Conservation (phyloP, 108 stramenopile genomes). For the Schizochytrium sp. region DNA sequence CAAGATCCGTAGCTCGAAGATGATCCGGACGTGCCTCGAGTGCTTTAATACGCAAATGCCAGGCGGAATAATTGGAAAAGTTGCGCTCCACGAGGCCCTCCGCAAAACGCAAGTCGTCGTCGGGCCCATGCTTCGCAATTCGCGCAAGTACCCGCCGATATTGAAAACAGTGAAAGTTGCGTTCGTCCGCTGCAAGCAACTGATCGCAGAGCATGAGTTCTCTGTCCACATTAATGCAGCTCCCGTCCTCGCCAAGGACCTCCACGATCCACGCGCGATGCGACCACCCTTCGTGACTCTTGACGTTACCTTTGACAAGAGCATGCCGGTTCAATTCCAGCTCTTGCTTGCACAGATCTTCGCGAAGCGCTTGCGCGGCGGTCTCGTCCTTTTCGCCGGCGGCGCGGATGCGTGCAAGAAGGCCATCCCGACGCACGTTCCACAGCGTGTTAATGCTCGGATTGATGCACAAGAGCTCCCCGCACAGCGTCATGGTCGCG, state of each 20-base stretch:
- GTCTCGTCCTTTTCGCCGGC: background rate
- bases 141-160: constrained; percentile 76
- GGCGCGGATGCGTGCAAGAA: constrained; percentile 36
- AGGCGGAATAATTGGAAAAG: constrained; percentile 94
- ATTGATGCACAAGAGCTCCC: constrained; percentile 74
- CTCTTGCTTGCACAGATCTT: constrained; percentile 18
- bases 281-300: constrained; percentile 92
- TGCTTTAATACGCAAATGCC: constrained; percentile 81
- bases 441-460: constrained; percentile 88
- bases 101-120: constrained; percentile 69
- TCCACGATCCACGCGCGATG: constrained; percentile 90
- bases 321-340: constrained; percentile 38
- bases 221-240: background rate
- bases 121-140: constrained; percentile 31
- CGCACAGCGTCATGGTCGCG: constrained; percentile 53
- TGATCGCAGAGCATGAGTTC: constrained; percentile 70
- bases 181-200: constrained; percentile 75
- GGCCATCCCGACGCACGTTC: constrained; percentile 80
- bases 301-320: constrained; percentile 80
- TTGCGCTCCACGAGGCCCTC: constrained; percentile 71
- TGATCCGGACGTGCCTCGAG: constrained; percentile 23
- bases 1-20: background rate
- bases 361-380: background rate
- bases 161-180: constrained; percentile 98
- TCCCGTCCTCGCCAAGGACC: constrained; percentile 23